Conservation (phyloP, 768 basidiomycete species). For the Aureoboletus auriporus region DNA sequence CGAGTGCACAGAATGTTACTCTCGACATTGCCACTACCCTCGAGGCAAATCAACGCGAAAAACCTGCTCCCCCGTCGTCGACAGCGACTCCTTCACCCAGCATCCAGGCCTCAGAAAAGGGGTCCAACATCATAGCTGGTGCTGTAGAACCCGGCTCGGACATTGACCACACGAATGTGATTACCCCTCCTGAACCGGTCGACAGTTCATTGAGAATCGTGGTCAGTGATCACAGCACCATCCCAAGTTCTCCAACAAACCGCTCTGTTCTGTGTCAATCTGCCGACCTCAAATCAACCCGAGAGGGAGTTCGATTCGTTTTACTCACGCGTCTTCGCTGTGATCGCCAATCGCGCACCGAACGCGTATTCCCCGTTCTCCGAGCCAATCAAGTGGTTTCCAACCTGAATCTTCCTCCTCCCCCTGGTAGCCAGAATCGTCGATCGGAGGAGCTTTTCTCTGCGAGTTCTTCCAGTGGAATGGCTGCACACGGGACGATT, state of each 20-base stretch:
- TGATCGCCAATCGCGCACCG: slow-evolving; percentile 58
- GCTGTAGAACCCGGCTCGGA: slow-evolving; percentile 4
- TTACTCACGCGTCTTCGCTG: slow-evolving; percentile 57
- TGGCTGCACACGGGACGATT: slow-evolving; percentile 36
- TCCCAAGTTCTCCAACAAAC: slow-evolving; percentile 6
- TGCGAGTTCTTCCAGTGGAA: slow-evolving; percentile 32
- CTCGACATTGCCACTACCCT: slow-evolving; percentile 8
- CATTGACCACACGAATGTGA: slow-evolving; percentile 8
- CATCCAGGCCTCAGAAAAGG: slow-evolving; percentile 14
- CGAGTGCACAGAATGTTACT: slow-evolving; percentile 8
- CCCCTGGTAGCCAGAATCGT: slow-evolving; percentile 36
- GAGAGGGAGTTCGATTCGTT: slow-evolving; percentile 61
- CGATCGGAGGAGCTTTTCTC: slow-evolving; percentile 47
- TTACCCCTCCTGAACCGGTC: slow-evolving; percentile 6
- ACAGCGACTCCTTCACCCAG: slow-evolving; percentile 11
- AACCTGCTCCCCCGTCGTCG: slow-evolving; percentile 8
- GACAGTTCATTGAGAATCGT: slow-evolving; percentile 22
- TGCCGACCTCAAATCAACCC: slow-evolving; percentile 35
- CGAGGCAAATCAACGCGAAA: slow-evolving; percentile 3
- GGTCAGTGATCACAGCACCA: slow-evolving; percentile 26
- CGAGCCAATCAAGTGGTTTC: slow-evolving; percentile 52
- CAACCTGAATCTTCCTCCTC: slow-evolving; percentile 24
- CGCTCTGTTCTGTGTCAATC: slow-evolving; percentile 11
- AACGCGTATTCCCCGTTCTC: slow-evolving; percentile 61
- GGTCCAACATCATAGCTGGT: slow-evolving; percentile 9